These are phyloP conservation scores for Thermomucor indicae-seudaticae DNA, from an alignment of 371 early-diverging fungal species.

Conservation along the genomic window DNA sequence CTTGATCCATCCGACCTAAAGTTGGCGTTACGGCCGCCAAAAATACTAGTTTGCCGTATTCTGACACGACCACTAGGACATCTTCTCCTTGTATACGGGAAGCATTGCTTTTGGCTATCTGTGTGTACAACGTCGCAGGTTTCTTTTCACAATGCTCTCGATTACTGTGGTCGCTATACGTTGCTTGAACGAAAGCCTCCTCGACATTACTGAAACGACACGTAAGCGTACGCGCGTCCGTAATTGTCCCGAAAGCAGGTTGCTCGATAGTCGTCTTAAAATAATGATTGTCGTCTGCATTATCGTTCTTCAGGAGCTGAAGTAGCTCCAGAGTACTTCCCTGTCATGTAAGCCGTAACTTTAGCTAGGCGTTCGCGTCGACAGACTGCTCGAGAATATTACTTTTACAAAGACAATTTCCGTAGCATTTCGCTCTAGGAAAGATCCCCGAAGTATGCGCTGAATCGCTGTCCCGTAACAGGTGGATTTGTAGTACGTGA, in stretches of 20 bases:
- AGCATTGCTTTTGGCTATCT: slow-evolving; percentile 4
- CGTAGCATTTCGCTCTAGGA: slow-evolving; percentile 5
- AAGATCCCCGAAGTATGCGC: slow-evolving; percentile 19
- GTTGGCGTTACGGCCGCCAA: slow-evolving; percentile 13
- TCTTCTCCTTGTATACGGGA: slow-evolving; percentile 24
- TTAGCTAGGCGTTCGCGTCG: neutral
- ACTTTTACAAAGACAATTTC: slow-evolving; percentile 32
- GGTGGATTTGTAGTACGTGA: slow-evolving; percentile 25
- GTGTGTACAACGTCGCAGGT: neutral
- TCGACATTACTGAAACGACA: slow-evolving; percentile 19
- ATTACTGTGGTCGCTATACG: neutral
- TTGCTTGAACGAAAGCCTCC: neutral
- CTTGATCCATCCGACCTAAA: slow-evolving; percentile 5
- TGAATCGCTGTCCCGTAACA: slow-evolving; percentile 24
- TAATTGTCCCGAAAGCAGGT: slow-evolving; percentile 25
- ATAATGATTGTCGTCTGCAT: slow-evolving; percentile 1
- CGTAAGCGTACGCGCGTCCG: slow-evolving; percentile 16
- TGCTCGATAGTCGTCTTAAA: slow-evolving; percentile 23
- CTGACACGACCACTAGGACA: slow-evolving; percentile 31
- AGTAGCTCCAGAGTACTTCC: slow-evolving; percentile 21
- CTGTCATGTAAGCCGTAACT: slow-evolving; percentile 3
- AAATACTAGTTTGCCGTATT: slow-evolving; percentile 39
- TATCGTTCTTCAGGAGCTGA: slow-evolving; percentile 1
- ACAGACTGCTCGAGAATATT: neutral
- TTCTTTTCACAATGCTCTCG: neutral